Conservation (phyloP, 805 yeast species). For the Ogataea siamensis region DNA sequence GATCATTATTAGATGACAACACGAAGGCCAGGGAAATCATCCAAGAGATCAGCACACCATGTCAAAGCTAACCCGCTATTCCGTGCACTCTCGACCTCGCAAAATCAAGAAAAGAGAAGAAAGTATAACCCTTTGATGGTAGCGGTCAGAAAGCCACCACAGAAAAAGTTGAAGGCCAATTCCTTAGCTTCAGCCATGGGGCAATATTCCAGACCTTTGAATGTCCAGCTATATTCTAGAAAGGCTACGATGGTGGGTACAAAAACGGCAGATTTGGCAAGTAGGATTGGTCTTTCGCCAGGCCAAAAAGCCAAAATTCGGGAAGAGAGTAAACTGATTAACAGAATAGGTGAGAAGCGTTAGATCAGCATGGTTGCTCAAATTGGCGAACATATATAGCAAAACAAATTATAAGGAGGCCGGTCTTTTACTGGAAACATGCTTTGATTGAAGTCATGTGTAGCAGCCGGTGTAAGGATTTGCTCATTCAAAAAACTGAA, state of each 20-base stretch:
- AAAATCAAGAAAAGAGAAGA: not conserved
- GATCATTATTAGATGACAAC: too few relatives aligned
- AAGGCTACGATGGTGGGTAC: too few relatives aligned
- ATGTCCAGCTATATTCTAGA: too few relatives aligned
- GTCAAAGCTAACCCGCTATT: conserved; percentile 2
- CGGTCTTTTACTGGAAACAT: too few relatives aligned
- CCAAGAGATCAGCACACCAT: too few relatives aligned
- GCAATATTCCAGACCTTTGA: too few relatives aligned
- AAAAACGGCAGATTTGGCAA: too few relatives aligned
- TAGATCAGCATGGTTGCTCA: too few relatives aligned
- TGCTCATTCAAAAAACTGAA: conserved; percentile 3
- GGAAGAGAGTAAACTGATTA: conserved; percentile 5
- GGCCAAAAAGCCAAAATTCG: conserved; percentile 1
- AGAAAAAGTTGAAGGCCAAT: not conserved
- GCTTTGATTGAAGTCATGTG: too few relatives aligned
- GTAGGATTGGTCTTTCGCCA: conserved; percentile 6
- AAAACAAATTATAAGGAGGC: too few relatives aligned
- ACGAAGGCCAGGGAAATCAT: too few relatives aligned
- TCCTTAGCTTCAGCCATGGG: not conserved
- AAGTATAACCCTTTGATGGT: not conserved
- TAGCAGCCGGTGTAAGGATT: conserved; percentile 2
- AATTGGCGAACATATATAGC: too few relatives aligned
- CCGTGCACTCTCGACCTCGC: not conserved
- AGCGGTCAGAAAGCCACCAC: not conserved
- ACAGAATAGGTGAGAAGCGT: conserved; percentile 9